These are phyloP conservation scores for Aspergillus sclerotiicarbonarius DNA, from an alignment of 495 filamentous ascomycete genomes.

Conservation along the genomic window DNA sequence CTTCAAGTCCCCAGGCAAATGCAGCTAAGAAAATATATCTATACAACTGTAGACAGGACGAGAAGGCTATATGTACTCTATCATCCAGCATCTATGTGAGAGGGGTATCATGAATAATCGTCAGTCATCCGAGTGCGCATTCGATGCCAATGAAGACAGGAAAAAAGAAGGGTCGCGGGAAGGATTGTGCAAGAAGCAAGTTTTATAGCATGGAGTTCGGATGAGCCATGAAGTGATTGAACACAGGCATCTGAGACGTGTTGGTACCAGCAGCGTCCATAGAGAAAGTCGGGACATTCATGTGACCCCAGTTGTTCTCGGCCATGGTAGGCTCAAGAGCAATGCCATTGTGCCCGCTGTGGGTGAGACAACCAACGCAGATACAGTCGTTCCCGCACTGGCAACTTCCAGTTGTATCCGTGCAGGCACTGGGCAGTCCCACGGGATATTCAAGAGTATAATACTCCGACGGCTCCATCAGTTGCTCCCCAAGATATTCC, in stretches of 20 bases:
- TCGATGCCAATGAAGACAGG: not conserved
- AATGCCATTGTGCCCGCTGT: conserved; percentile 46
- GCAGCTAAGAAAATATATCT: not conserved
- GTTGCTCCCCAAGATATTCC: conserved; percentile 27
- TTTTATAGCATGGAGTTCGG: conserved; percentile 7
- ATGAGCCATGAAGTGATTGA: conserved; percentile 3
- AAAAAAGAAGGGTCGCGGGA: not conserved
- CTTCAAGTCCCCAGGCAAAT: not conserved
- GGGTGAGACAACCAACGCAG: conserved; percentile 52
- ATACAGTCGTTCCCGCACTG: conserved; percentile 49
- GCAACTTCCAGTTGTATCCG: conserved; percentile 46
- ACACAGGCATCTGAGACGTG: not conserved
- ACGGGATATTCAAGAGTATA: conserved; percentile 48
- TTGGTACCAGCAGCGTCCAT: not conserved
- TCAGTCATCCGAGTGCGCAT: conserved; percentile 12
- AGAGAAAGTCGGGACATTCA: not conserved
- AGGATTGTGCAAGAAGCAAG: not conserved
- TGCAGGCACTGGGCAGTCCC: conserved; percentile 38
- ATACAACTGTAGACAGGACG: conserved; percentile 1
- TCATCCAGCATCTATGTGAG: conserved; percentile 17
- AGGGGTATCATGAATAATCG: conserved; percentile 37
- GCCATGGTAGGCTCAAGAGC: conserved; percentile 15
- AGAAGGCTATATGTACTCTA: conserved; percentile 12
- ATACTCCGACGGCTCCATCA: conserved; percentile 46
- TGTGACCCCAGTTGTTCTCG: conserved; percentile 2